Base-by-base conservation (phyloP, 306 rosid genomes). In the Fragaria iinumae region DNA sequence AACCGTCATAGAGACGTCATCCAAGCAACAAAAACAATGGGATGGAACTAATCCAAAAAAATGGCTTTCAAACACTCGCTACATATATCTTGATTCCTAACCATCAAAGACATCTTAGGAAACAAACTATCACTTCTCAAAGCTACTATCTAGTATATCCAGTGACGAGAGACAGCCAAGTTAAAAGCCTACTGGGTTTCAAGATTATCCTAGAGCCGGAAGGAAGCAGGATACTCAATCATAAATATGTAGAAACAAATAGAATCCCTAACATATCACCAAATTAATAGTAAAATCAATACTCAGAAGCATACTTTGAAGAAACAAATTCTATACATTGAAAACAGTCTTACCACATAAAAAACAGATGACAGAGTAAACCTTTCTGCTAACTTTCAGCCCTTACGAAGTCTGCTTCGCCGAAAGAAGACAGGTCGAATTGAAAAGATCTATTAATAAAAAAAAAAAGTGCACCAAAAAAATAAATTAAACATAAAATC, bases 321-420 rank as follows among this genome's bases (percentile, higher is more conserved):
- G 84, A 71, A 77, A 79, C 65, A 78, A 85, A 87, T 73, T 83
- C 73, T 80, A 75, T 72, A 69, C 75, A 75, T 81, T 74, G 62
- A 82, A 78, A 78, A 79, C 87, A 78, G 64, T 72, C 93, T 90
- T 87, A 90, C 93, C 93, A 84, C 86, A 73, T 79, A 75, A 83
- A 80, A 83, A 80, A 74, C 67, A 83, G 89, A 82, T 43, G 91
- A 85, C 77, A 76, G 75, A 72, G 81, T 80, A 80, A 89, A 88
- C 84, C 82, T 77, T 84, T 81, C 90, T 75, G 75, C 84, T 71
- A 83, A 86, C 86, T 84, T 90, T 84, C 85, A 76, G 80, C 87
- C 84, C 79, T 72, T 81, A 80, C 57, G 91, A 66, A 36, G 88
- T 87, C 93, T 78, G 81, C 93, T 84, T 86, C 88, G 49, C 90